Conservation (phyloP, 1,284 basidiomycete species). For the Cryptococcus jaspeensis region DNA sequence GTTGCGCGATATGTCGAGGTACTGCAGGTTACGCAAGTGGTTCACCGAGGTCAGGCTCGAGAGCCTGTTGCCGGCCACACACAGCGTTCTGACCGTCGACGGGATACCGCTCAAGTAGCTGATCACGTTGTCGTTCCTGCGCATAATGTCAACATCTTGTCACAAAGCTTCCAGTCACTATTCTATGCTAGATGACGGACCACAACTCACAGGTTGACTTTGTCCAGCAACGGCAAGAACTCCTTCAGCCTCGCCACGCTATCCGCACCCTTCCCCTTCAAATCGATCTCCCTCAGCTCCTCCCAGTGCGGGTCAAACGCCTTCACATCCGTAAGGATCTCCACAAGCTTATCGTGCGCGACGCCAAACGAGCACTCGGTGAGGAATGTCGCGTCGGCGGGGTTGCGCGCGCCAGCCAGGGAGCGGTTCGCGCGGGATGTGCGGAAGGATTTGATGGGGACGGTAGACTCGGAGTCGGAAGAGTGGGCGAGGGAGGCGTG, state of each 20-base stretch:
- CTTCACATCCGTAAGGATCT: slow-evolving; percentile 91
- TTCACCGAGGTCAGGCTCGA: slow-evolving; percentile 84
- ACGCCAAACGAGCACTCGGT: slow-evolving; percentile 91
- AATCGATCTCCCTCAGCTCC: slow-evolving; percentile 68
- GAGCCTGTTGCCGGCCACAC: slow-evolving; percentile 76
- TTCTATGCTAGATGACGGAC: neutral
- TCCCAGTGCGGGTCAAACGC: slow-evolving; percentile 97
- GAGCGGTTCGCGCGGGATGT: slow-evolving; percentile 6
- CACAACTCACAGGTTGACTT: slow-evolving; percentile 68
- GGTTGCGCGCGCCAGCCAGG: slow-evolving; percentile 12
- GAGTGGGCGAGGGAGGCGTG: slow-evolving; percentile 7
- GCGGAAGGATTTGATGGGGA: slow-evolving; percentile 26
- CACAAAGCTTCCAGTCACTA: neutral
- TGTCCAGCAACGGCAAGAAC: slow-evolving; percentile 82
- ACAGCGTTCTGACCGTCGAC: slow-evolving; percentile 70
- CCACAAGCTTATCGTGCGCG: slow-evolving; percentile 82
- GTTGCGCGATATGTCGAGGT: slow-evolving; percentile 87
- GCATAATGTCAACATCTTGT: neutral
- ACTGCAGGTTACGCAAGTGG: slow-evolving; percentile 81
- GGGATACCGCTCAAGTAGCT: slow-evolving; percentile 87
- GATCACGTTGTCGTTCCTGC: slow-evolving; percentile 75
- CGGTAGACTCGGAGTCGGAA: slow-evolving; percentile 17
- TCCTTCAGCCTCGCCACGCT: slow-evolving; percentile 90
- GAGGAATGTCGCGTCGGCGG: slow-evolving; percentile 74
- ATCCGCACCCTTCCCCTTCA: slow-evolving; percentile 76